Conservation (phyloP, 352 stramenopile species). For the Phytophthora sp. region DNA sequence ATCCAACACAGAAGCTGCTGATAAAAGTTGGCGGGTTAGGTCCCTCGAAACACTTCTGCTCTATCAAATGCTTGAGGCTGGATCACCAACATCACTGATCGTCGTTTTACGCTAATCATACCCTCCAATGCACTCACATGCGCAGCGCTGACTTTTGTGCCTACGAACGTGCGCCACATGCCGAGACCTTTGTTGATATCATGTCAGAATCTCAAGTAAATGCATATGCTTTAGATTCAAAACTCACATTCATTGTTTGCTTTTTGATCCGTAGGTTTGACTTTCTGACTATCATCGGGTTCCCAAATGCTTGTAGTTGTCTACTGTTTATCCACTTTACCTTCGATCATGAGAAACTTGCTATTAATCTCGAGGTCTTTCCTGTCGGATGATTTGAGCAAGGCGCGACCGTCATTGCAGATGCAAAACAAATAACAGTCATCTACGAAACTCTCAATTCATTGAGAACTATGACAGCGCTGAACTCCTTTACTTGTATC, state of each 20-base stretch:
- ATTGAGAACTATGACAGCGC: conserved; percentile 26
- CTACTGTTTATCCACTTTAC: conserved; percentile 39
- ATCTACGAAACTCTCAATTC: conserved; percentile 33
- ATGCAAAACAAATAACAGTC: conserved; percentile 26
- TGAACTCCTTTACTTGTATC: conserved; percentile 26
- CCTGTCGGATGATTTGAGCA: conserved; percentile 35
- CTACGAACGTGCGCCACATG: no score
- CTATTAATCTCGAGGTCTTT: conserved; percentile 39
- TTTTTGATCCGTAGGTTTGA: conserved; percentile 29
- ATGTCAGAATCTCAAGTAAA: no score
- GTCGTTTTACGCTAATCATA: no score
- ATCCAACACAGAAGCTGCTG: no score
- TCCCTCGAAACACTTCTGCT: neutral
- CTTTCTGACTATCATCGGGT: conserved; percentile 32
- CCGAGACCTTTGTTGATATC: neutral
- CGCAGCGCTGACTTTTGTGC: neutral
- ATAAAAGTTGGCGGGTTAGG: neutral
- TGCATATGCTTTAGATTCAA: no score
- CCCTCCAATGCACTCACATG: neutral
- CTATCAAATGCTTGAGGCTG: neutral
- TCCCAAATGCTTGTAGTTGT: conserved; percentile 27
- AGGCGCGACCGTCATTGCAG: conserved; percentile 20
- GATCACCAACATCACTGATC: neutral
- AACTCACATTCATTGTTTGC: no score
- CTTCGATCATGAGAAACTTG: conserved; percentile 27